phyloP scores from a whole-genome alignment of 2,329 filamentous ascomycete genomes.

The Pseudocercospora fuligena region DNA sequence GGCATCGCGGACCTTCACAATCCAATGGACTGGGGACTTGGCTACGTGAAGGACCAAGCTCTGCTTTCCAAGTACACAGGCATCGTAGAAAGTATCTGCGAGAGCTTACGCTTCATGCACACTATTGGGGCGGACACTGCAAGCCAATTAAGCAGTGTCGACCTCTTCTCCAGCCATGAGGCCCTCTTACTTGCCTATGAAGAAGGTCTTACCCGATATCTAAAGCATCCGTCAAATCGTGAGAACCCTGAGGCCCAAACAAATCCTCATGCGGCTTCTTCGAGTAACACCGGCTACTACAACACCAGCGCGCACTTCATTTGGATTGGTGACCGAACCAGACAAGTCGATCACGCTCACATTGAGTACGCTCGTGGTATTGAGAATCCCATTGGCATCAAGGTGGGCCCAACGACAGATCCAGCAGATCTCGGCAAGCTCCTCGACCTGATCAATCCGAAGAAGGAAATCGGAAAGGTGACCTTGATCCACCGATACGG shows the following conservation, averaged over 20 bases:
- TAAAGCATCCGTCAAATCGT: constrained; percentile 66
- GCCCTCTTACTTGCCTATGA: constrained; percentile 94
- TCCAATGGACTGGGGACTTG: constrained; percentile 91
- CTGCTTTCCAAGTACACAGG: constrained; percentile 84
- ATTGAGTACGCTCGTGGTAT: constrained; percentile 98
- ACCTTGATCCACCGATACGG: constrained; percentile 97
- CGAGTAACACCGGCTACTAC: constrained; percentile 71
- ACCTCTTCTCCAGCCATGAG: constrained; percentile 95
- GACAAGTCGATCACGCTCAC: constrained; percentile 90
- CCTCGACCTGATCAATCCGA: constrained; percentile 84
- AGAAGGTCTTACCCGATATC: constrained; percentile 77
- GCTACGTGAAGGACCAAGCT: constrained; percentile 82
- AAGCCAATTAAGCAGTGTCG: constrained; percentile 84
- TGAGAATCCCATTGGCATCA: constrained; percentile 94
- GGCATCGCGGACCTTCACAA: constrained; percentile 93
- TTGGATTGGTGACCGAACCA: constrained; percentile 96
- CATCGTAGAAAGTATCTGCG: constrained; percentile 84
- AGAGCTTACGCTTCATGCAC: constrained; percentile 84
- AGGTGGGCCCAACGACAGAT: constrained; percentile 87
- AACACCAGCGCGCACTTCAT: constrained; percentile 96
- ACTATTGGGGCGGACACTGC: constrained; percentile 89
- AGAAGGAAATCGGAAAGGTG: constrained; percentile 83
- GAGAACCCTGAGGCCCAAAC: constrained; percentile 28
- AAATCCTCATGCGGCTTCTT: background rate
- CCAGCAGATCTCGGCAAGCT: constrained; percentile 75